Evolutionary conservation across 257 asterid genomes (phyloP).

Genomic region (Scutellaria minor): DNA sequence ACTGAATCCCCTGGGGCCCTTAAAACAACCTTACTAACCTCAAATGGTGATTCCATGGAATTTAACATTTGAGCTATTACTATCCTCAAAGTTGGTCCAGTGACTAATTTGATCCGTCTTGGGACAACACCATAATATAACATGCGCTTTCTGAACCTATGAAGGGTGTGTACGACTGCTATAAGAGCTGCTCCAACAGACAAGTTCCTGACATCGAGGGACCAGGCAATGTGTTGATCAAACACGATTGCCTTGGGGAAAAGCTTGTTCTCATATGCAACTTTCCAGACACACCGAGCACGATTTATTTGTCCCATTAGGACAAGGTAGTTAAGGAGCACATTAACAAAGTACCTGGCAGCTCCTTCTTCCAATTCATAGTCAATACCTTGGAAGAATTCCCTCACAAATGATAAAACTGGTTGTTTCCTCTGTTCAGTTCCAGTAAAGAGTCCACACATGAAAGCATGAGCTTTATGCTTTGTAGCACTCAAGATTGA

Average conservation of each 20-base stretch:
- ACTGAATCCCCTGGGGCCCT: conserved; percentile 97
- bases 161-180: conserved; percentile 95
- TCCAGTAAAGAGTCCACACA: conserved; percentile 92
- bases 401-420: conserved; percentile 85
- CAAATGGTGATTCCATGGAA: conserved; percentile 90
- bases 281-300: conserved; percentile 99
- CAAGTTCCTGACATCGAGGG: conserved; percentile 92
- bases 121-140: conserved; percentile 94
- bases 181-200: conserved; percentile 96
- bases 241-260: conserved; percentile 97
- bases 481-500: conserved; percentile 84
- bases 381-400: conserved; percentile 84
- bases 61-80: conserved; percentile 81
- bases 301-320: conserved; percentile 98
- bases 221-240: conserved; percentile 98
- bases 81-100: conserved; percentile 93
- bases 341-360: conserved; percentile 87
- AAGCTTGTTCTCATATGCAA: conserved; percentile 90
- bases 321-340: conserved; percentile 92
- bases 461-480: conserved; percentile 86
- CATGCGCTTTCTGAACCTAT: conserved; percentile 97
- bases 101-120: conserved; percentile 85
- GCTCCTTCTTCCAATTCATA: conserved; percentile 94
- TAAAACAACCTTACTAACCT: conserved; percentile 94
- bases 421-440: conserved; percentile 91